Percentiles rank a stretch among this genome's conserved stretches.
These are phyloP conservation scores for Inonotus obliquus DNA, from an alignment of 1,284 basidiomycete species.

Conservation along the genomic window DNA sequence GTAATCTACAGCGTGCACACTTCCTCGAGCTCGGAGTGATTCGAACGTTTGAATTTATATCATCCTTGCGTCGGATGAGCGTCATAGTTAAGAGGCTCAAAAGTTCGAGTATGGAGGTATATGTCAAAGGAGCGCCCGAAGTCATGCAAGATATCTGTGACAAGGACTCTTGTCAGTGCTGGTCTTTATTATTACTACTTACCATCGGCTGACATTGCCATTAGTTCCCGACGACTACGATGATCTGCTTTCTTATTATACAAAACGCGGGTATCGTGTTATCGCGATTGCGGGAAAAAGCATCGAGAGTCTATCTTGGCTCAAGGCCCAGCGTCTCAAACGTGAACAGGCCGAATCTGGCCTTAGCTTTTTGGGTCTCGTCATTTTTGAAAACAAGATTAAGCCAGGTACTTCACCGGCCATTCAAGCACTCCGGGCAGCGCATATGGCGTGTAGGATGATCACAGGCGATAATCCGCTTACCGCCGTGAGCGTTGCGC, in stretches of 20 bases:
- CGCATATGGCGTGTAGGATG: conserved; percentile 95
- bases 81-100: conserved; percentile 96
- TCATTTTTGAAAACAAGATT: conserved; percentile 99
- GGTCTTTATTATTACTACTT: not conserved
- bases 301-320: conserved; percentile 91
- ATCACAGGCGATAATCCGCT: conserved; percentile 97
- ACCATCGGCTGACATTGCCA: conserved; percentile 9
- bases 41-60: conserved; percentile 95
- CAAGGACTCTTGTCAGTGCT: conserved; percentile 71
- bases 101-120: conserved; percentile 94
- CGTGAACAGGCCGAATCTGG: conserved; percentile 93
- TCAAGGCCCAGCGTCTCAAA: conserved; percentile 96
- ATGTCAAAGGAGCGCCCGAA: conserved; percentile 98
- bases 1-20: conserved; percentile 70
- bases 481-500: conserved; percentile 94
- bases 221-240: conserved; percentile 95
- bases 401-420: conserved; percentile 92
- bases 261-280: conserved; percentile 94
- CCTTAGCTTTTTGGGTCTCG: conserved; percentile 89
- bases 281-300: conserved; percentile 98
- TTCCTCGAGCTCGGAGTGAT: conserved; percentile 97
- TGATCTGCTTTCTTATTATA: conserved; percentile 95
- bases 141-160: conserved; percentile 97
- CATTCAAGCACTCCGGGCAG: conserved; percentile 84
- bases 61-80: conserved; percentile 91